phyloP scores from a whole-genome alignment of 2,329 filamentous ascomycete species.

The Ophiocordyceps camponoti-rufipedis region DNA sequence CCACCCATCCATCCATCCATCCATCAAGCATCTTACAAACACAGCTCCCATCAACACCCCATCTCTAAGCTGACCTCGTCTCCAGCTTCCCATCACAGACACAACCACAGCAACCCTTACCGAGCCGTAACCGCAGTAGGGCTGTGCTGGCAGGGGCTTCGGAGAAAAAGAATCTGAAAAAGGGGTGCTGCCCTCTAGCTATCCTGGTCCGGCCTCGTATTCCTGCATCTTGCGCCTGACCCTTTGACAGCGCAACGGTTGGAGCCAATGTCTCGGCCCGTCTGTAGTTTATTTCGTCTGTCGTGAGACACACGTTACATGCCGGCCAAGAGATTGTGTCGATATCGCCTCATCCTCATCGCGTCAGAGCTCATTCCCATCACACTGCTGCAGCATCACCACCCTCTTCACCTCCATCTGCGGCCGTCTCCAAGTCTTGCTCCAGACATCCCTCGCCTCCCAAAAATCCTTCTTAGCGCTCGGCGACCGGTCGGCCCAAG shows the following conservation, averaged over 20 bases:
- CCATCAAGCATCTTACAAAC: too few species aligned
- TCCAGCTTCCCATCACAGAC: too few species aligned
- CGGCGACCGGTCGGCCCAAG: slow-evolving; percentile 53
- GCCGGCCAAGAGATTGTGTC: background rate
- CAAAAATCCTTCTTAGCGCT: slow-evolving; percentile 64
- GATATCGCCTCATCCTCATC: too few species aligned
- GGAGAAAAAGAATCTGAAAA: background rate
- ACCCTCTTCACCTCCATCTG: slow-evolving; percentile 54
- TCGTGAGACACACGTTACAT: background rate
- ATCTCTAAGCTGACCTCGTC: too few species aligned
- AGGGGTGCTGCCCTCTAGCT: background rate
- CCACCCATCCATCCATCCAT: background rate
- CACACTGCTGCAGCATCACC: slow-evolving; percentile 51
- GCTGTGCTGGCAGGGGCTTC: background rate
- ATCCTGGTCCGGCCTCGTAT: background rate
- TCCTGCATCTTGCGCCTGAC: background rate
- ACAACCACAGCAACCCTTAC: too few species aligned
- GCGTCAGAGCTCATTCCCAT: slow-evolving; percentile 39
- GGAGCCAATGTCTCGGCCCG: too few species aligned
- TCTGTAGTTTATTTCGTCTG: background rate
- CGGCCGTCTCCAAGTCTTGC: slow-evolving; percentile 52
- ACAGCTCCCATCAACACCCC: too few species aligned
- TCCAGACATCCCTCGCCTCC: slow-evolving; percentile 46
- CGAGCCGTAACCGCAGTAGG: too few species aligned
- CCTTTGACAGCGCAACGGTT: background rate